These are phyloP conservation scores for Cyclotella sp. DNA, from an alignment of 108 stramenopile species.

Conservation along the genomic window DNA sequence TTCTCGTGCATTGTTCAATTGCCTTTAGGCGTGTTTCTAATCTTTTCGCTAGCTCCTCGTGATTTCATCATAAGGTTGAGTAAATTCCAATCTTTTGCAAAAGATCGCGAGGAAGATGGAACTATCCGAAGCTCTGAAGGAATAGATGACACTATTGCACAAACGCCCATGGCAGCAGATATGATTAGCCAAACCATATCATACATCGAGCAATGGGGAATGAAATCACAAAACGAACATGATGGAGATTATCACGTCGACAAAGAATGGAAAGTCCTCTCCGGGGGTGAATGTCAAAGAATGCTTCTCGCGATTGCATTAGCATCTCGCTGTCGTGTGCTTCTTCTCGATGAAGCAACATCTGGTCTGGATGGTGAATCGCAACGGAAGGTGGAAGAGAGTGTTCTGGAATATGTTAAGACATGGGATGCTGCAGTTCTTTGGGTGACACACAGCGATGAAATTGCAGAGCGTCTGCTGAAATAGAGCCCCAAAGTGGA, in stretches of 20 bases:
- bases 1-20: not conserved
- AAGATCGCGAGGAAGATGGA: not conserved
- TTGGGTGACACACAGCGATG: slow-evolving; percentile 58
- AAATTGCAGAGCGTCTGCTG: slow-evolving; percentile 52
- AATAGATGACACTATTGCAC: slow-evolving; percentile 19
- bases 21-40: not conserved
- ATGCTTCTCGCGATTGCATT: slow-evolving; percentile 78
- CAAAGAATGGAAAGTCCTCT: slow-evolving; percentile 74
- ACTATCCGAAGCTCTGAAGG: slow-evolving; percentile 8
- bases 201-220: slow-evolving; percentile 52
- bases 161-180: slow-evolving; percentile 33
- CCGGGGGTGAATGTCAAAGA: slow-evolving; percentile 90
- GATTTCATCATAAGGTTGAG: slow-evolving; percentile 6
- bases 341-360: slow-evolving; percentile 43
- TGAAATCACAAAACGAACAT: slow-evolving; percentile 6
- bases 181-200: slow-evolving; percentile 36
- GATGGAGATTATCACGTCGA: slow-evolving; percentile 38
- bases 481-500: no score
- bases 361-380: slow-evolving; percentile 38
- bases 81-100: slow-evolving; percentile 3
- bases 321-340: slow-evolving; percentile 49
- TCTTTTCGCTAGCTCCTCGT: slow-evolving; percentile 1
- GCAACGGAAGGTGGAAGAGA: slow-evolving; percentile 43
- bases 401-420: slow-evolving; percentile 46
- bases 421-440: slow-evolving; percentile 28